phyloP scores from a whole-genome alignment of 2,329 filamentous ascomycete genomes.

The Fragosphaeria purpurea region DNA sequence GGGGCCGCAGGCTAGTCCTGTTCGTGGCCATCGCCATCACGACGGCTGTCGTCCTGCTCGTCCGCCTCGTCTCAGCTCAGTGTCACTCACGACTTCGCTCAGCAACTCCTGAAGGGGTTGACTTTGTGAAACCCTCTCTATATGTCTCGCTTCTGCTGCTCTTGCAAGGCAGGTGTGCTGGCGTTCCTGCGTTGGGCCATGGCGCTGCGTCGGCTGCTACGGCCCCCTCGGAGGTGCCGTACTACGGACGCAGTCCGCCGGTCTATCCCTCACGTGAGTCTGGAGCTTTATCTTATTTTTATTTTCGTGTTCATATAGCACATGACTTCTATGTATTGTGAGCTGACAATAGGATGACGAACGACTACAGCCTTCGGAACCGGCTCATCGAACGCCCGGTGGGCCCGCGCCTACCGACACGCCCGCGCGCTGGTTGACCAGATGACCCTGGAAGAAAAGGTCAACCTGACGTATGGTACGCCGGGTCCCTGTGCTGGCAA shows the following conservation, averaged over 20 bases:
- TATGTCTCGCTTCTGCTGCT: not conserved
- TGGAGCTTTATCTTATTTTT: not conserved
- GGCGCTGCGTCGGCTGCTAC: not conserved
- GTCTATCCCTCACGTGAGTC: conserved; percentile 24
- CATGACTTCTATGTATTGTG: no score
- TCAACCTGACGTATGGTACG: conserved; percentile 27
- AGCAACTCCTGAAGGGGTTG: not conserved
- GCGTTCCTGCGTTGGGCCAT: not conserved
- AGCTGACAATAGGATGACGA: not conserved
- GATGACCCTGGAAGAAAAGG: conserved; percentile 31
- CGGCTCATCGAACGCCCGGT: conserved; percentile 19
- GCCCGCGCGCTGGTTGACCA: conserved; percentile 25
- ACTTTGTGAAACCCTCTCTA: not conserved
- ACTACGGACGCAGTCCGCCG: conserved; percentile 24
- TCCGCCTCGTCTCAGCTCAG: not conserved
- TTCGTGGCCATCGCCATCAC: not conserved
- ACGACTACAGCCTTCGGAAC: conserved; percentile 16
- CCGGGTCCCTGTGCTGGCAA: conserved; percentile 23
- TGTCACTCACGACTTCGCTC: not conserved
- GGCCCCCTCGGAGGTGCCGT: conserved; percentile 18
- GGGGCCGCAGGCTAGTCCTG: no score
- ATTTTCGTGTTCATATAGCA: no score
- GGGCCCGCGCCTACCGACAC: conserved; percentile 25
- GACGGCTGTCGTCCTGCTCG: not conserved
- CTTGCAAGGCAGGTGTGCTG: not conserved